Conservation (phyloP, 148 eudicot species). For the Agrostemma githago region DNA sequence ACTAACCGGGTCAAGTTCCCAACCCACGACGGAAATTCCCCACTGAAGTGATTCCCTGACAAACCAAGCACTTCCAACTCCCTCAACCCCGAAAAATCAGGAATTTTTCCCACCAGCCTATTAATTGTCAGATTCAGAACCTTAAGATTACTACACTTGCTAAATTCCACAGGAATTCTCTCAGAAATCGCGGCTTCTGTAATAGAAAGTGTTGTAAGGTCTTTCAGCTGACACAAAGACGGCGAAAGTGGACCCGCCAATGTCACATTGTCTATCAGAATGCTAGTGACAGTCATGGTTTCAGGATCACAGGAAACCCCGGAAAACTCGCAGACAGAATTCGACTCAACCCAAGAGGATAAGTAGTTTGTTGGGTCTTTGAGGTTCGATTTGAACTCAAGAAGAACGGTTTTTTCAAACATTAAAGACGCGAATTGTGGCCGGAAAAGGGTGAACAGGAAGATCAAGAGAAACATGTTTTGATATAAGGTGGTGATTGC, state of each 20-base stretch:
- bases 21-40: slow-evolving; percentile 77
- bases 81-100: slow-evolving; percentile 60
- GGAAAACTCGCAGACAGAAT: slow-evolving; percentile 52
- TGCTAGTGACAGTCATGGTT: slow-evolving; percentile 44
- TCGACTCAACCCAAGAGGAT: slow-evolving; percentile 56
- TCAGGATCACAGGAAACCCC: slow-evolving; percentile 66
- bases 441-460: slow-evolving; percentile 32
- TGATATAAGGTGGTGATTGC: slow-evolving; percentile 8
- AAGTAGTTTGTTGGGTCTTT: slow-evolving; percentile 62
- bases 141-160: slow-evolving; percentile 43
- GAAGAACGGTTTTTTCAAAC: slow-evolving; percentile 53
- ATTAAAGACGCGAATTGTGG: slow-evolving; percentile 27
- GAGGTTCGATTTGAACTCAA: slow-evolving; percentile 68
- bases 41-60: slow-evolving; percentile 55
- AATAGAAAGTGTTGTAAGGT: slow-evolving; percentile 50
- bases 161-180: slow-evolving; percentile 43
- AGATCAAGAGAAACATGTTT: slow-evolving; percentile 27
- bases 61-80: slow-evolving; percentile 61
- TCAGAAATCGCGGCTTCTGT: slow-evolving; percentile 47
- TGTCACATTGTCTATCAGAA: slow-evolving; percentile 50
- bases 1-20: slow-evolving; percentile 46
- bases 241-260: slow-evolving; percentile 59
- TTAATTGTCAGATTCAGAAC: slow-evolving; percentile 66
- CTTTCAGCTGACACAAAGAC: slow-evolving; percentile 45
- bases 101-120: slow-evolving; percentile 56